Evolutionary conservation across 345 rosid species (phyloP).

Genomic region (Moricandia moricandioides): DNA sequence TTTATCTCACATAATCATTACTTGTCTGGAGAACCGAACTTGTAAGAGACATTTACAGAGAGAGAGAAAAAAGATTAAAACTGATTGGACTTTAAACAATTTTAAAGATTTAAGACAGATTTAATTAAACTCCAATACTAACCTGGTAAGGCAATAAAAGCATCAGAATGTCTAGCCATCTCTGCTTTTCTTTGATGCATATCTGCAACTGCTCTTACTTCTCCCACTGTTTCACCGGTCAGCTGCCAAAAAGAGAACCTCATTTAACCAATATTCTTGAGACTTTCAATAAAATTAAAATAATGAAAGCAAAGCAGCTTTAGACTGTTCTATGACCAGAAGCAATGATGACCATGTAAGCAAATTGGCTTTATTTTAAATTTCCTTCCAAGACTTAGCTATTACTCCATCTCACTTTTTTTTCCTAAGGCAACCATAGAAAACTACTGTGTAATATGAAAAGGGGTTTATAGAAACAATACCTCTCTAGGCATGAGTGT

Average conservation of each 20-base stretch:
- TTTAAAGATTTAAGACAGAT: too few species aligned
- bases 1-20: conserved; percentile 28
- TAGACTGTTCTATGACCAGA: conserved; percentile 38
- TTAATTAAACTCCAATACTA: too few species aligned
- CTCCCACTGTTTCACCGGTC: conserved; percentile 98
- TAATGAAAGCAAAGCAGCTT: conserved; percentile 28
- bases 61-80: not conserved
- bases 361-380: conserved; percentile 30
- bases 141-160: conserved; percentile 99
- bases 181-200: conserved; percentile 99
- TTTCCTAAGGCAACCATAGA: too few species aligned
- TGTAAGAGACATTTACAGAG: not conserved
- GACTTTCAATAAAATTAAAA: conserved; percentile 25
- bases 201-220: conserved; percentile 96
- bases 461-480: conserved; percentile 9
- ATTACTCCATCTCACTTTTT: not conserved
- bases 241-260: conserved; percentile 50
- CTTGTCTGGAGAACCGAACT: conserved; percentile 23
- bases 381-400: conserved; percentile 4
- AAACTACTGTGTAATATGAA: not conserved
- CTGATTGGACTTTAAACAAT: conserved; percentile 19
- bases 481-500: conserved; percentile 99
- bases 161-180: conserved; percentile 99
- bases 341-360: conserved; percentile 35
- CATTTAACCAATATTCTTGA: conserved; percentile 7